phyloP scores from a whole-genome alignment of 2,329 filamentous ascomycete species.

The Paecilomyces sp. region DNA sequence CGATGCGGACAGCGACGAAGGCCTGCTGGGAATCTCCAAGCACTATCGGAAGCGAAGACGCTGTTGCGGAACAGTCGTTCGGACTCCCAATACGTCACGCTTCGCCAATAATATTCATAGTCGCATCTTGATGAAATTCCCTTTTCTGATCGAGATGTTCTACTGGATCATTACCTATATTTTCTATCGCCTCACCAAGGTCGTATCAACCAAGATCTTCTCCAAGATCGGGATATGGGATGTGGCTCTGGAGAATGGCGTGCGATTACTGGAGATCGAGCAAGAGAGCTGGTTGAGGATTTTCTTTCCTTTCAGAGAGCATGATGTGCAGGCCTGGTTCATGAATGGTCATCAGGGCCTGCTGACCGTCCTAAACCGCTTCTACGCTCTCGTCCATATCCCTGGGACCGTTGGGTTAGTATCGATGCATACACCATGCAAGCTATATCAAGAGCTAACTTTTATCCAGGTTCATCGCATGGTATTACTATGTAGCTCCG shows the following conservation, averaged over 20 bases:
- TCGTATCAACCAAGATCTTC: conserved; percentile 45
- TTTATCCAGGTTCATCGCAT: conserved; percentile 34
- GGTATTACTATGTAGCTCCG: conserved; percentile 35
- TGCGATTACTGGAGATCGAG: conserved; percentile 39
- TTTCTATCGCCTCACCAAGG: conserved; percentile 56
- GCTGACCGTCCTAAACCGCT: conserved; percentile 43
- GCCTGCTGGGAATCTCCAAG: conserved; percentile 23
- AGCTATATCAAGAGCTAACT: not conserved
- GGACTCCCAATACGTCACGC: conserved; percentile 54
- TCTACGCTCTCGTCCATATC: conserved; percentile 46
- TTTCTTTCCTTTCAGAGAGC: conserved; percentile 35
- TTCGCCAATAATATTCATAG: conserved; percentile 56
- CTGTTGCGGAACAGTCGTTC: conserved; percentile 41
- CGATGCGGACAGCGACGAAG: not conserved
- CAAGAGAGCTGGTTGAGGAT: conserved; percentile 31
- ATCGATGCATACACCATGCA: conserved; percentile 7
- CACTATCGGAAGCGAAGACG: conserved; percentile 42
- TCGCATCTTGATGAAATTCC: conserved; percentile 58
- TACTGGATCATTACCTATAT: conserved; percentile 63
- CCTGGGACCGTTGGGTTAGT: conserved; percentile 44
- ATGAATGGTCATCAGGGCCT: conserved; percentile 33
- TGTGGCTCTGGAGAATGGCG: conserved; percentile 38
- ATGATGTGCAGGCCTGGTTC: conserved; percentile 40
- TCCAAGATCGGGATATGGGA: conserved; percentile 44
- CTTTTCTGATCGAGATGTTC: conserved; percentile 67